Evolutionary conservation across 1,139 yeast genomes (phyloP).

Genomic region (Yamadazyma spencermartinsiae): DNA sequence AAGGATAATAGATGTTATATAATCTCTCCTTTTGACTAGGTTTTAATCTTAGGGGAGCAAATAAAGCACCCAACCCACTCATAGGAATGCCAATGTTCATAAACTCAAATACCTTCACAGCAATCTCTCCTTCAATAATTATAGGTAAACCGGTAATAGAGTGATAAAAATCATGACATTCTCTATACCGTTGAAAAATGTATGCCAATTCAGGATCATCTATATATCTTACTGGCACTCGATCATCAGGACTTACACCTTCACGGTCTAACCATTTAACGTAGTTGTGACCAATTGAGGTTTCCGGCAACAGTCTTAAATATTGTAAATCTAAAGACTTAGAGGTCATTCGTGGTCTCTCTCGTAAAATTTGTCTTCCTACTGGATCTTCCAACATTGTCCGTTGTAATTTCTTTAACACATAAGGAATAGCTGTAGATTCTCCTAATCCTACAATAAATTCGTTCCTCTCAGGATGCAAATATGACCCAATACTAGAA

Average conservation of each 20-base stretch:
- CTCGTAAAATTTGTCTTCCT: conserved; percentile 77
- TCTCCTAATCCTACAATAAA: conserved; percentile 94
- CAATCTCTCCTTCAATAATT: conserved; percentile 91
- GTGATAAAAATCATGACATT: conserved; percentile 96
- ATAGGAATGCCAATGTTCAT: conserved; percentile 93
- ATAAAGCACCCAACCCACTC: conserved; percentile 88
- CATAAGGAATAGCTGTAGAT: conserved; percentile 74
- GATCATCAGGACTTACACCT: conserved; percentile 90
- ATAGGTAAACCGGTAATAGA: conserved; percentile 89
- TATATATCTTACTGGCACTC: conserved; percentile 83
- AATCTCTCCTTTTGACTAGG: conserved; percentile 53
- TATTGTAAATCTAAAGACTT: conserved; percentile 64
- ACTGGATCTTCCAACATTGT: conserved; percentile 73
- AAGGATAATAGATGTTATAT: conserved; percentile 74
- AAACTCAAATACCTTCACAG: conserved; percentile 89
- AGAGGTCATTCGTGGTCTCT: conserved; percentile 81
- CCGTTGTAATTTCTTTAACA: conserved; percentile 60
- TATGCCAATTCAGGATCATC: conserved; percentile 91
- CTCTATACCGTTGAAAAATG: conserved; percentile 88
- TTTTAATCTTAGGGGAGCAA: conserved; percentile 76
- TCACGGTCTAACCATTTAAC: conserved; percentile 82
- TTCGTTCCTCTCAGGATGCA: conserved; percentile 80
- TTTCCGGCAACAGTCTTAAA: conserved; percentile 61
- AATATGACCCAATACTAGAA: conserved; percentile 79
- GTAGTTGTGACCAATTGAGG: conserved; percentile 77